phyloP scores from a whole-genome alignment of 1,284 basidiomycete genomes.

The Cutaneotrichosporon sp. region DNA sequence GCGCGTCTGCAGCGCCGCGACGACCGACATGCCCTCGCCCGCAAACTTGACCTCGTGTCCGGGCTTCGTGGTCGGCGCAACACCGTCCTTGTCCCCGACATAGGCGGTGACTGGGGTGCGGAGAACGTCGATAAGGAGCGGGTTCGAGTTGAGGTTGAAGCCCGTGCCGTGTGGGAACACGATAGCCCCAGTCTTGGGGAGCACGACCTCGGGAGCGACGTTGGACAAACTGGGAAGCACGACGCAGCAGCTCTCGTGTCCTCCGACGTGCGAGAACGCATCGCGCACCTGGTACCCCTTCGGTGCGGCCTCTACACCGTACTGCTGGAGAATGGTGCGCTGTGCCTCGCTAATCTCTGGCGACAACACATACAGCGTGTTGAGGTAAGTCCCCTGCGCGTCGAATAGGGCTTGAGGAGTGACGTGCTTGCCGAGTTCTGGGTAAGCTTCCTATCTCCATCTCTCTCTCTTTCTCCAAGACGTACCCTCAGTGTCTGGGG shows the following conservation, averaged over 20 bases:
- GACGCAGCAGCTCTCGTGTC: constrained; percentile 15
- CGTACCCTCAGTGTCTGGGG: constrained; percentile 76
- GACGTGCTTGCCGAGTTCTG: constrained; percentile 56
- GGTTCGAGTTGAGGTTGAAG: constrained; percentile 68
- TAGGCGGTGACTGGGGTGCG: constrained; percentile 63
- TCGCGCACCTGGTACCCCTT: constrained; percentile 14
- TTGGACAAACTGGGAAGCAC: constrained; percentile 66
- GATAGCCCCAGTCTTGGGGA: constrained; percentile 18
- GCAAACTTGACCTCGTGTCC: constrained; percentile 66
- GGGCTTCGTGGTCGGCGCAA: constrained; percentile 61
- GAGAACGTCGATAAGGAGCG: constrained; percentile 77
- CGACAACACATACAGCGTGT: constrained; percentile 80
- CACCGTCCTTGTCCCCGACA: constrained; percentile 57
- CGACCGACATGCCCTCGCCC: constrained; percentile 70
- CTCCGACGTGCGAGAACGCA: constrained; percentile 54
- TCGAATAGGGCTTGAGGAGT: constrained; percentile 77
- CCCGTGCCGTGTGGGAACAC: constrained; percentile 22
- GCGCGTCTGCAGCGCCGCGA: constrained; percentile 83
- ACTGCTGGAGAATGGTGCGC: constrained; percentile 58
- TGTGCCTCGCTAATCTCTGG: constrained; percentile 57
- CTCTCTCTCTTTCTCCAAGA: background rate
- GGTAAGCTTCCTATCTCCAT: background rate
- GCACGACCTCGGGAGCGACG: constrained; percentile 62
- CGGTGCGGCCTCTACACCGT: constrained; percentile 55
- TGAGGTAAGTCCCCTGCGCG: constrained; percentile 68